Conservation (phyloP, 805 yeast species). For the Yamadazyma sp. region DNA sequence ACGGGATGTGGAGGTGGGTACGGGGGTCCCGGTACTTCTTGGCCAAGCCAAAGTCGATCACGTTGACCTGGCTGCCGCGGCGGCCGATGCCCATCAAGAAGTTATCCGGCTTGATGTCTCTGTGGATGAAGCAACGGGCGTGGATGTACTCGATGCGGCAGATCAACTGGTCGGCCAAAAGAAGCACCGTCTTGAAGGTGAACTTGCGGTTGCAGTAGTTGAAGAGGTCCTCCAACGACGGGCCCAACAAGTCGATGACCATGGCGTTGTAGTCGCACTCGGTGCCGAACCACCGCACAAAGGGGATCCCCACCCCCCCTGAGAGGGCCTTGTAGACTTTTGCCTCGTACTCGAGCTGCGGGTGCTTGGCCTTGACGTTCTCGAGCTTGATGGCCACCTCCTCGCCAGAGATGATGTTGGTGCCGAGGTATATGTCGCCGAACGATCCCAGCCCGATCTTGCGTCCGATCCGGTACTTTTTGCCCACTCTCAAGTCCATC, state of each 20-base stretch:
- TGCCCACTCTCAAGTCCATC: slow-evolving; percentile 57
- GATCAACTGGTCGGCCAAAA: slow-evolving; percentile 90
- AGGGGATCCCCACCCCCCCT: slow-evolving; percentile 97
- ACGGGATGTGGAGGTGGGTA: slow-evolving; percentile 92
- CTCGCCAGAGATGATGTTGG: slow-evolving; percentile 93
- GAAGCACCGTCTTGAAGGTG: slow-evolving; percentile 87
- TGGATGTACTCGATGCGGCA: slow-evolving; percentile 95
- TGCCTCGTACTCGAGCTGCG: slow-evolving; percentile 96
- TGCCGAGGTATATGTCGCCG: slow-evolving; percentile 93
- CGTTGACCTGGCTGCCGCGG: slow-evolving; percentile 92
- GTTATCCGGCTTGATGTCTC: slow-evolving; percentile 84
- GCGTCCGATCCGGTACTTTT: slow-evolving; percentile 90
- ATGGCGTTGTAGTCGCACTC: slow-evolving; percentile 96
- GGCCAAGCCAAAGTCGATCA: slow-evolving; percentile 91
- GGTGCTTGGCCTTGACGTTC: slow-evolving; percentile 86
- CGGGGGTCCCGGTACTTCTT: slow-evolving; percentile 93
- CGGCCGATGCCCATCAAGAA: slow-evolving; percentile 87
- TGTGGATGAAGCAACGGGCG: slow-evolving; percentile 86
- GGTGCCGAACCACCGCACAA: slow-evolving; percentile 92
- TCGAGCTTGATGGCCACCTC: slow-evolving; percentile 97
- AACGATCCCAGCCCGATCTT: slow-evolving; percentile 97
- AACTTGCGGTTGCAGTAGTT: slow-evolving; percentile 94
- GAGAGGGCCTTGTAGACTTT: slow-evolving; percentile 90
- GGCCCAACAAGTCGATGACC: slow-evolving; percentile 95
- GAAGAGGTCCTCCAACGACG: slow-evolving; percentile 91